Base-by-base conservation (phyloP, 768 basidiomycete species). In the Pisolithus tinctorius region DNA sequence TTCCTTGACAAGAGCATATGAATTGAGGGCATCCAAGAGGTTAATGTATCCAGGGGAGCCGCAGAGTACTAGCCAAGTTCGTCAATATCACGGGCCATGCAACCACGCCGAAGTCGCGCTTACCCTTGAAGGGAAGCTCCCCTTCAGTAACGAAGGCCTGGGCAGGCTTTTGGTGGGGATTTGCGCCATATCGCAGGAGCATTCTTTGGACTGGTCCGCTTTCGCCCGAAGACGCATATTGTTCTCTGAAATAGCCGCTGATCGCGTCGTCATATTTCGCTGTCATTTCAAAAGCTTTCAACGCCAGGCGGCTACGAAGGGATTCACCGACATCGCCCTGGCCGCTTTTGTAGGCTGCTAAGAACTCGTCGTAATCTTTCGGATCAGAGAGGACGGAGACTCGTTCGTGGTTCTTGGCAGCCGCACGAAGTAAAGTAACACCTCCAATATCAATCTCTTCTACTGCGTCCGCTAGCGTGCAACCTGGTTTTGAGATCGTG, bases 401-500 rank as follows among this genome's bases (percentile, higher is more conserved):
- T 41, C 94, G 86, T 47, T 78, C 88, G 72, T 98, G 96, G 69
- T 99, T 99, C 73, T 99, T 99, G 50, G 96, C 96, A 2, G 95
- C 96, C 7, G 95, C 96, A 39, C 96, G 88, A 45, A 98, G 83
- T 8, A 99, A 84, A 6, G 96, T 98, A 44, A 99, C 96, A 26
- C 96, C 96, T 6, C 96, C 96, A 51, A 99, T 98, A 70, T 99
- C 96, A 59, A 99, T 88, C 70, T 99, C 96, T 67, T 99, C 96
- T 52, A 98, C 86, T 5, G 95, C 95, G 45, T 87, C 86, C 3
- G 90, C 82, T 53, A 97, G 81, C 10, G 91, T 93, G 71, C 93
- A 94, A 57, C 81, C 81, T 0, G 93, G 89, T 60, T 85, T 82
- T 0, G 94, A 80, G 65, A 95, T 89, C 45, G 94, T 96, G 20